Evolutionary conservation across 768 basidiomycete genomes (phyloP), one percentile per base, ranked within the genome.

Genomic region (Amanita phalloides): DNA sequence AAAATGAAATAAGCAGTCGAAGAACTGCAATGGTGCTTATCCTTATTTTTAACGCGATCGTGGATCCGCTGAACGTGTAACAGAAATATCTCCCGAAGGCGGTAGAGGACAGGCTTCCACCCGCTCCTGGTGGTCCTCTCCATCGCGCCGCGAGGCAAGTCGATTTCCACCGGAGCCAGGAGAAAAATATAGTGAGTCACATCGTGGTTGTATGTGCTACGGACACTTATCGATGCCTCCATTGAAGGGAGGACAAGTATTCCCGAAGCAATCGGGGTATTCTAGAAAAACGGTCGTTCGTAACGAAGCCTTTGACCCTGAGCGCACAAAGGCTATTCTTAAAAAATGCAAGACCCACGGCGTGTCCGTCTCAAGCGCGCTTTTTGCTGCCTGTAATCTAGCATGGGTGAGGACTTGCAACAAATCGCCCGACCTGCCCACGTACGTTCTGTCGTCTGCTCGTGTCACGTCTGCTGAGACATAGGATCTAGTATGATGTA

Each of bases 331-430:
- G 57, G 61, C 61, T 11, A 84, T 88, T 43, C 68, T 91, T 45
- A 77, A 74, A 57, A 75, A 72, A 52, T 90, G 89, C 71, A 90
- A 90, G 65, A 59, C 69, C 1, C 69, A 80, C 38, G 81, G 80
- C 0, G 83, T 88, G 6, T 87, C 86, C 6, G 83, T 90, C 56
- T 82, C 86, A 0, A 79, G 79, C 54, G 82, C 82, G 21, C 66
- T 88, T 38, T 90, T 90, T 61, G 83, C 86, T 2, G 66, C 89
- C 9, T 83, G 82, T 62, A 86, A 84, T 60, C 62, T 87, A 36
- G 87, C 85, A 4, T 89, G 86, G 86, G 75, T 77, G 3, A 71
- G 75, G 57, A 74, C 75, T 32, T 68, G 66, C 21, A 60, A 63
- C 25, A 66, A 66, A 11, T 68, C 70, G 38, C 64, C 64, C 57